A percentile compares a stretch with the other conserved stretches of the same genome.
These are phyloP conservation scores for Ammopiptanthus mongolicus DNA, from an alignment of 306 rosid species.

Conservation along the genomic window DNA sequence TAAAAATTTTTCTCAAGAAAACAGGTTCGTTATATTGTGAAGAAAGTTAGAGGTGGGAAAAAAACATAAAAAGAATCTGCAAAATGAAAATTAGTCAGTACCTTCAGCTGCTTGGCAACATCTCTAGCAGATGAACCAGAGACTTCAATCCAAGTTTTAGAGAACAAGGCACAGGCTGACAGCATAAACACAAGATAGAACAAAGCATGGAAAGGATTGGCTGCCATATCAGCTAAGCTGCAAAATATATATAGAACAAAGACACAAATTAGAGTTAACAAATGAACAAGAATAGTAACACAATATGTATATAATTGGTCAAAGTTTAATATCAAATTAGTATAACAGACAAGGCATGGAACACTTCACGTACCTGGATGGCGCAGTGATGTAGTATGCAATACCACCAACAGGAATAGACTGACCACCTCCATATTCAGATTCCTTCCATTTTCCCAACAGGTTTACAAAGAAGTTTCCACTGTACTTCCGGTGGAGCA, in stretches of 20 bases:
- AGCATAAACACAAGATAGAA: constrained; percentile 90
- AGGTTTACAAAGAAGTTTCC: constrained; percentile 86
- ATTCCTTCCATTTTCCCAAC: constrained; percentile 93
- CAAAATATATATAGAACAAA: constrained; percentile 8
- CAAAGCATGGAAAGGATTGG: constrained; percentile 90
- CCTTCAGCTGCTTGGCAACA: constrained; percentile 96
- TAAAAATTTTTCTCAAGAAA: not conserved
- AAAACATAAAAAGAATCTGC: not conserved
- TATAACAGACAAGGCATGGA: not conserved
- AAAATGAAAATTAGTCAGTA: constrained; percentile 12
- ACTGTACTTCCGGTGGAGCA: constrained; percentile 76
- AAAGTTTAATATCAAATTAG: not conserved
- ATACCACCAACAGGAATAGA: constrained; percentile 86
- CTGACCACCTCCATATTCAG: constrained; percentile 90
- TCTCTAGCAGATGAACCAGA: constrained; percentile 95
- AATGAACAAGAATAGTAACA: not conserved
- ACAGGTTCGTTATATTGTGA: not conserved
- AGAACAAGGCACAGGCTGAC: constrained; percentile 86
- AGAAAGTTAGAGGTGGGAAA: not conserved
- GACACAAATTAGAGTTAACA: not conserved
- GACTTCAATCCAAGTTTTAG: constrained; percentile 97
- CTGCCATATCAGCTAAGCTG: constrained; percentile 98
- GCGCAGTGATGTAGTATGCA: constrained; percentile 91
- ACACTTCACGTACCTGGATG: constrained; percentile 59
- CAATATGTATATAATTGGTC: not conserved